phyloP scores from a whole-genome alignment of 768 basidiomycete species.

The Arthromyces matolae region DNA sequence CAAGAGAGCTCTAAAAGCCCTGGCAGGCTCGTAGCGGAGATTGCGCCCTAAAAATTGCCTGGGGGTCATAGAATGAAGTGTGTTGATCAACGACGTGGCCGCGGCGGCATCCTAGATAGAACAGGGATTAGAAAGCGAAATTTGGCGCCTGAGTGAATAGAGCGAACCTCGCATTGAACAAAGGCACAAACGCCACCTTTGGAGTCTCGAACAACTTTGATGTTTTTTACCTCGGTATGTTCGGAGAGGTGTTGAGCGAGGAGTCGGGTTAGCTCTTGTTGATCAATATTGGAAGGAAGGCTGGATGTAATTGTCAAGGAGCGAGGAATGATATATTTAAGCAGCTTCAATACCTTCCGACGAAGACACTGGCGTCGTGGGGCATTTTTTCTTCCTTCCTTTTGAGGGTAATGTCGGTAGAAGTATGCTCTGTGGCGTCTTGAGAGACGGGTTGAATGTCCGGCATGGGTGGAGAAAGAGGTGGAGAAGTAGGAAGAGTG shows the following conservation, averaged over 20 bases:
- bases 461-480: slow-evolving; percentile 33
- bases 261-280: slow-evolving; percentile 54
- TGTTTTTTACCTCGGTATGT: slow-evolving; percentile 59
- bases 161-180: slow-evolving; percentile 74
- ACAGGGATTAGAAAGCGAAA: slow-evolving; percentile 4
- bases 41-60: slow-evolving; percentile 68
- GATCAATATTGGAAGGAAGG: slow-evolving; percentile 67
- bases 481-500: slow-evolving; percentile 50
- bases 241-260: slow-evolving; percentile 66
- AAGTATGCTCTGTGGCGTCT: slow-evolving; percentile 21
- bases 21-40: slow-evolving; percentile 75
- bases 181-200: slow-evolving; percentile 82
- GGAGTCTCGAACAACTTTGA: slow-evolving; percentile 71
- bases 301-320: slow-evolving; percentile 31
- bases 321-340: not conserved
- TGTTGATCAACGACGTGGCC: slow-evolving; percentile 57
- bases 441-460: slow-evolving; percentile 11
- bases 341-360: slow-evolving; percentile 61
- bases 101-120: slow-evolving; percentile 49
- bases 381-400: slow-evolving; percentile 47
- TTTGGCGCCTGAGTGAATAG: not conserved
- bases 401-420: slow-evolving; percentile 19
- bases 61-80: slow-evolving; percentile 50
- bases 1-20: slow-evolving; percentile 69
- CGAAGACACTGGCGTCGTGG: slow-evolving; percentile 80